Percentiles rank a stretch among this genome's conserved stretches.
Evolutionary conservation across 2,329 filamentous ascomycete species (phyloP).

Genomic region (Scopulariopsis brevicaulis): DNA sequence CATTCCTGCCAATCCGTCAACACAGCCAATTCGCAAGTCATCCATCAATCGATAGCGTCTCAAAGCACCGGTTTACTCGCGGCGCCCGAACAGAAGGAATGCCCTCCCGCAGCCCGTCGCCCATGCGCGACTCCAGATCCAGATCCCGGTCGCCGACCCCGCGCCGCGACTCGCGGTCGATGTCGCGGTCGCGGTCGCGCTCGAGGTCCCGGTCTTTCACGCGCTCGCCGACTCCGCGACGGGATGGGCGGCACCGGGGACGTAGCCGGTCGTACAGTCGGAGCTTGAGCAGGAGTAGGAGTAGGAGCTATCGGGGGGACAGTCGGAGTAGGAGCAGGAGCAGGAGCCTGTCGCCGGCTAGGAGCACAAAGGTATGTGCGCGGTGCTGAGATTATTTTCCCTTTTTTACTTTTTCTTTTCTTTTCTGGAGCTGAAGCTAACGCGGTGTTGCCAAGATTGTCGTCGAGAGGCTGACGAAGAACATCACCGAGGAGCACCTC

Average conservation of each 20-base stretch:
- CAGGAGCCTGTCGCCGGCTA: conserved; percentile 23
- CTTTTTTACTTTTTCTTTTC: neutral
- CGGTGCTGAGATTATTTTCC: neutral
- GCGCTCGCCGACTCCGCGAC: conserved; percentile 18
- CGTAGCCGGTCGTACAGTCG: conserved; percentile 18
- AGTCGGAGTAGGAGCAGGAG: conserved; percentile 21
- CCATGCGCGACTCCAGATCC: neutral
- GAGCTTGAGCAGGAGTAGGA: conserved; percentile 16
- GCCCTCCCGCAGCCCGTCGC: neutral
- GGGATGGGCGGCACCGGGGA: conserved; percentile 21
- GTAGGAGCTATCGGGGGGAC: conserved; percentile 14
- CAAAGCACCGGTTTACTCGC: neutral
- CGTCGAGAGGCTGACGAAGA: conserved; percentile 91
- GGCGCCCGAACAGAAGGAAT: neutral
- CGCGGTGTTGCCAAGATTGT: conserved; percentile 54
- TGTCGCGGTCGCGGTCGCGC: neutral
- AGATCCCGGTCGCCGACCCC: neutral
- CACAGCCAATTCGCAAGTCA: neutral
- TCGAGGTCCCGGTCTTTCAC: conserved; percentile 8
- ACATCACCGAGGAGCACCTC: conserved; percentile 80
- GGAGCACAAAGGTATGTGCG: conserved; percentile 40
- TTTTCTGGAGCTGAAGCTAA: neutral
- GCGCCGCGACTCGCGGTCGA: neutral
- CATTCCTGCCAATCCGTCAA: neutral
- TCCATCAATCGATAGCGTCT: neutral